Evolutionary conservation across 805 yeast genomes (phyloP), one percentile per base, ranked within the genome.

Genomic region (Schizosaccharomyces cryophilus): DNA sequence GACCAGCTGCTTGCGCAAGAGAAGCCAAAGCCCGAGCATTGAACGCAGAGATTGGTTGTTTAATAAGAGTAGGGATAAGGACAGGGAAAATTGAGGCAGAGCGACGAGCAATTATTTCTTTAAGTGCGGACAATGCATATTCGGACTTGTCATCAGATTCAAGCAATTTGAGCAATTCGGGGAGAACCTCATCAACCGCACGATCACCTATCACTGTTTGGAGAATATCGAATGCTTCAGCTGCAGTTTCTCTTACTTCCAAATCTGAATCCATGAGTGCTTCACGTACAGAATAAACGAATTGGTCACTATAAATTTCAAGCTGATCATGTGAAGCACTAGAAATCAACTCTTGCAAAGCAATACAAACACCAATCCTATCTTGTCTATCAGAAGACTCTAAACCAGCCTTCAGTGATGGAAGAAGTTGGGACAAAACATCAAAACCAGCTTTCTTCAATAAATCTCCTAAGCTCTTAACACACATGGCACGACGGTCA

Each of bases 291-390:
- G 90, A 85, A 31, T 75, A 75, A 64, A 90, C 84, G 67, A 93
- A 81, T 0, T 76, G 74, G 4, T 75, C 79, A 72, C 87, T 87
- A 72, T 80, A 83, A 64, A 79, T 80, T 31, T 68, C 73, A 63
- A 90, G 75, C 6, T 80, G 78, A 17, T 80, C 85, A 3, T 73
- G 70, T 2, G 69, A 66, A 3, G 94, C 79, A 0, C 95, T 85
- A 65, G 80, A 82, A 64, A 89, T 81, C 64, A 93, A 80, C 70
- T 89, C 97, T 55, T 82, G 79, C 59, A 88, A 75, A 7, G 98
- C 98, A 70, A 90, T 81, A 75, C 98, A 93, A 60, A 93, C 87
- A 75, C 99, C 99, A 74, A 89, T 95, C 69, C 85, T 86, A 67
- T 85, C 93, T 61, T 78, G 72, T 38, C 78, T 69, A n/a, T 76